Conservation (phyloP, 179 eudicot species). For the Spergularia azorica region DNA sequence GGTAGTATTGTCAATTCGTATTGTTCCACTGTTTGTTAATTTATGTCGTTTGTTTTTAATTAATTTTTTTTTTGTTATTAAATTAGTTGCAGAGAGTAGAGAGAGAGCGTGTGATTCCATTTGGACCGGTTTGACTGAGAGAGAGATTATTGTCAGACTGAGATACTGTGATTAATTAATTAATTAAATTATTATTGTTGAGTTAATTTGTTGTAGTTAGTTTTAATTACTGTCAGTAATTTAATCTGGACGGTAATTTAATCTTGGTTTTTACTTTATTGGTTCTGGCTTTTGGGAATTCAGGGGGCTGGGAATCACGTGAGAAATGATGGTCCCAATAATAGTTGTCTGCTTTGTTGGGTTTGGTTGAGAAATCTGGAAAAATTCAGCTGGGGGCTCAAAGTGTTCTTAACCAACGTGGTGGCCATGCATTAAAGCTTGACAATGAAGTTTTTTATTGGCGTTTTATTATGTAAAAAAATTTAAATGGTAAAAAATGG, state of each 20-base stretch:
- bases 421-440: too few species aligned
- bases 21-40: conserved; percentile 16
- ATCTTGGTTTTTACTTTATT: not conserved
- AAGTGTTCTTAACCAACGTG: not conserved
- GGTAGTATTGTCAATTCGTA: conserved; percentile 20
- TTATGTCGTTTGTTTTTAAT: not conserved
- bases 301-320: not conserved
- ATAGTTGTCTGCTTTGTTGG: not conserved
- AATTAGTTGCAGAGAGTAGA: not conserved
- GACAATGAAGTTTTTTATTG: too few species aligned
- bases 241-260: not conserved
- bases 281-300: not conserved
- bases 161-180: conserved; percentile 28
- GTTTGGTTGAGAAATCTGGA: not conserved
- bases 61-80: not conserved
- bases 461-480: too few species aligned
- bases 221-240: not conserved
- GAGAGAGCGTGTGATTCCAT: not conserved
- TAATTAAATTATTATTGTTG: not conserved
- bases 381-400: not conserved
- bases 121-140: conserved; percentile 25
- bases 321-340: conserved; percentile 6
- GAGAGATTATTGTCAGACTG: not conserved
- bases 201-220: not conserved
- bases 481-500: too few species aligned